These are phyloP conservation scores for Dunaliella salina DNA, from an alignment of 163 green algal genomes.

Conservation along the genomic window DNA sequence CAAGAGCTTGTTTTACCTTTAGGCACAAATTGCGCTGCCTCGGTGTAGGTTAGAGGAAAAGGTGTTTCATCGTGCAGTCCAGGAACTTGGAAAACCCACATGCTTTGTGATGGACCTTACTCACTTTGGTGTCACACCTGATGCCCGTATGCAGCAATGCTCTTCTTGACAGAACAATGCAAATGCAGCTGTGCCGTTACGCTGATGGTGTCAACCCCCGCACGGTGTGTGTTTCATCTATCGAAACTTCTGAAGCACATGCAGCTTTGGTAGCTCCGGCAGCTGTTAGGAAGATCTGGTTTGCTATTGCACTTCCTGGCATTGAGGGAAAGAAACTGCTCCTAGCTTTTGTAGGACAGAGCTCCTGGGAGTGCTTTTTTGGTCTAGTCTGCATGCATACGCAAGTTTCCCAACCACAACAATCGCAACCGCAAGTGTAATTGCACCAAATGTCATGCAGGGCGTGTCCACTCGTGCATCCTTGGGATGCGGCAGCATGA, in stretches of 20 bases:
- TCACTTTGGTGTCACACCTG: too few relatives aligned
- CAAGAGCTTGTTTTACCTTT: too few relatives aligned
- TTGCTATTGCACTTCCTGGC: not conserved
- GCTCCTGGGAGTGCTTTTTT: not conserved
- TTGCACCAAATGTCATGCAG: not conserved
- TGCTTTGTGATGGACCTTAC: too few relatives aligned
- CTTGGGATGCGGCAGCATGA: constrained; percentile 67
- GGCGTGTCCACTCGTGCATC: constrained; percentile 74
- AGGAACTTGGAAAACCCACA: too few relatives aligned
- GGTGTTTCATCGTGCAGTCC: too few relatives aligned
- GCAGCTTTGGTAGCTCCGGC: not conserved
- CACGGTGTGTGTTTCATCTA: constrained; percentile 39
- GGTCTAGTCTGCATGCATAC: not conserved
- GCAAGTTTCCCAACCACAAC: too few relatives aligned
- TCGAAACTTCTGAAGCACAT: too few relatives aligned
- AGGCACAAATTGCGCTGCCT: too few relatives aligned
- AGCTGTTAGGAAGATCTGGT: not conserved
- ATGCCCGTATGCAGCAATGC: not conserved
- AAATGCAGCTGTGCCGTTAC: constrained; percentile 61
- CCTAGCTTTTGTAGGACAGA: too few relatives aligned
- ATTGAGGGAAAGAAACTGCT: too few relatives aligned
- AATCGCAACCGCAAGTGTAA: not conserved
- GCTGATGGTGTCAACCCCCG: constrained; percentile 74
- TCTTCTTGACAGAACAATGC: not conserved
- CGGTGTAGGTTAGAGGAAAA: too few relatives aligned